Evolutionary conservation across 768 basidiomycete genomes (phyloP).

Genomic region (Boletus reticulatus): DNA sequence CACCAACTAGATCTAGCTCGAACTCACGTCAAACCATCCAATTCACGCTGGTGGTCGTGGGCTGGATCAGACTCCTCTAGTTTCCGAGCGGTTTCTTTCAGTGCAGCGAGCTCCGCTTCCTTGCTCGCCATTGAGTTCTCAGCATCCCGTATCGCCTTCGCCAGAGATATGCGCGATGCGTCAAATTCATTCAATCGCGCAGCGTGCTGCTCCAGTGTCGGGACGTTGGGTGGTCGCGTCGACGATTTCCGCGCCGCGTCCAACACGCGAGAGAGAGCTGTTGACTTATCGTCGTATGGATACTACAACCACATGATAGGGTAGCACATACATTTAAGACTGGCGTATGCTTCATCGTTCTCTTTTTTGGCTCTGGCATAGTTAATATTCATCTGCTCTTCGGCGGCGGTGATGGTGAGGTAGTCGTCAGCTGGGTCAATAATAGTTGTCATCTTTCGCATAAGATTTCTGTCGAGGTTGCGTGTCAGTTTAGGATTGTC

Average conservation of each 20-base stretch:
- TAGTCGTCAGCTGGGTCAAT: slow-evolving; percentile 82
- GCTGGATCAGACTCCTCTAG: slow-evolving; percentile 74
- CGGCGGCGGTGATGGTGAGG: slow-evolving; percentile 68
- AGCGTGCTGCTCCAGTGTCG: slow-evolving; percentile 61
- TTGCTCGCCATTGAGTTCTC: slow-evolving; percentile 63
- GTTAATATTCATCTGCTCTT: slow-evolving; percentile 62
- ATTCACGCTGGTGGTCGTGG: slow-evolving; percentile 62
- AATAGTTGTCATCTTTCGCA: slow-evolving; percentile 66
- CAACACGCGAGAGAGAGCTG: slow-evolving; percentile 61
- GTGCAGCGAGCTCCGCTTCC: slow-evolving; percentile 64
- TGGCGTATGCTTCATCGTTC: slow-evolving; percentile 62
- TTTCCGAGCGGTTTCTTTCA: slow-evolving; percentile 61
- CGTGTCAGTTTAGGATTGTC: background rate
- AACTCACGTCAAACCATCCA: slow-evolving; percentile 67
- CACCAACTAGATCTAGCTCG: background rate
- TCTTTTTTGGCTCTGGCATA: slow-evolving; percentile 62
- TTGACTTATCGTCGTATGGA: background rate
- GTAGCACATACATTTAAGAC: slow-evolving; percentile 53
- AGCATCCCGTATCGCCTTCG: slow-evolving; percentile 72
- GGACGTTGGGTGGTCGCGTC: slow-evolving; percentile 65
- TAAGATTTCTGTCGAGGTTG: slow-evolving; percentile 49
- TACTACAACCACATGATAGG: background rate
- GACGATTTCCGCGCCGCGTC: slow-evolving; percentile 73
- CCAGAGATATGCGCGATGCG: slow-evolving; percentile 56
- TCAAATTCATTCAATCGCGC: slow-evolving; percentile 65